phyloP scores from a whole-genome alignment of 805 yeast species.

The Wickerhamiella cacticola region DNA sequence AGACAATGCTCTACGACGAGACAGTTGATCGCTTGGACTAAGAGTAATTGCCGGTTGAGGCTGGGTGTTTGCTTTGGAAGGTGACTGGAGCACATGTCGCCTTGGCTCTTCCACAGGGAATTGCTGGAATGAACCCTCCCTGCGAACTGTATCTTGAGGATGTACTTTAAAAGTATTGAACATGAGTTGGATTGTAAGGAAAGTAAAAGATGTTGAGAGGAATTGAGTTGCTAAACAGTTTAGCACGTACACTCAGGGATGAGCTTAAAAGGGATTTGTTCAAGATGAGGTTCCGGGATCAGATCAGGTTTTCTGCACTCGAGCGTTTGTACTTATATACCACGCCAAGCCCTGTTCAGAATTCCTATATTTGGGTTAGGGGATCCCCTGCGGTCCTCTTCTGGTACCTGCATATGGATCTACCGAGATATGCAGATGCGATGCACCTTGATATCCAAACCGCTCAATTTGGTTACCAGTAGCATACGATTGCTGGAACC shows the following conservation, averaged over 20 bases:
- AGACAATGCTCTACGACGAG: constrained; percentile 3
- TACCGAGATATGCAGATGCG: constrained; percentile 1
- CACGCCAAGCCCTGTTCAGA: too few species aligned
- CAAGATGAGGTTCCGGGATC: neutral
- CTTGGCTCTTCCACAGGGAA: constrained; percentile 7
- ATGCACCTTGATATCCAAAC: neutral
- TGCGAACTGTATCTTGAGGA: constrained; percentile 9
- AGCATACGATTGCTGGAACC: neutral
- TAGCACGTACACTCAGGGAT: too few species aligned
- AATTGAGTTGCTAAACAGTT: neutral
- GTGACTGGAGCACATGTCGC: neutral
- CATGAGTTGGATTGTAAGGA: constrained; percentile 1
- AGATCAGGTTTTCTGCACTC: neutral
- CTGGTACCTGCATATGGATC: constrained; percentile 2
- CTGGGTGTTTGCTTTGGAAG: neutral
- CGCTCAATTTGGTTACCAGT: neutral
- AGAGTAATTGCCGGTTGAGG: neutral
- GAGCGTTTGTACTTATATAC: neutral
- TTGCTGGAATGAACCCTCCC: constrained; percentile 6
- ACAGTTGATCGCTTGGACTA: neutral
- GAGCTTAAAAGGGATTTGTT: too few species aligned
- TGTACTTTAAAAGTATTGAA: constrained; percentile 10
- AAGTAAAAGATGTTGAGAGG: neutral
- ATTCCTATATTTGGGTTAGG: neutral
- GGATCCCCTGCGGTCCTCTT: neutral